Conservation (phyloP, 2,329 filamentous ascomycete genomes). For the Phyllosticta ampelicida region DNA sequence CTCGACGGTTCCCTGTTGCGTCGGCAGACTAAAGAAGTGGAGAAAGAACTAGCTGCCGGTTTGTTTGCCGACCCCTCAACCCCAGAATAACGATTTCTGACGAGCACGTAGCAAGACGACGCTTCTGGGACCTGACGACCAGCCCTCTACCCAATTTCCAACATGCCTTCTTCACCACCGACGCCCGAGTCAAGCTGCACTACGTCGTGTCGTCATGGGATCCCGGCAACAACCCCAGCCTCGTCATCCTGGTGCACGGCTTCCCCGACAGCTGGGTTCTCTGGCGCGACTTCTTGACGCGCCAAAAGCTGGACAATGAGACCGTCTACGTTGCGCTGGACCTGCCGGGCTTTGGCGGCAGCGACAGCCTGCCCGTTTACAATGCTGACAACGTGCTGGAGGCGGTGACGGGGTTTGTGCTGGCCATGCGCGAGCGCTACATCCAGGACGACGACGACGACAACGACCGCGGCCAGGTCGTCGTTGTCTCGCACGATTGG, state of each 20-base stretch:
- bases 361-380: constrained; percentile 41
- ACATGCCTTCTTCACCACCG: constrained; percentile 42
- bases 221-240: constrained; percentile 13
- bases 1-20: constrained; percentile 21
- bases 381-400: constrained; percentile 42
- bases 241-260: constrained; percentile 48
- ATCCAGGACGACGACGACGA: constrained; percentile 3
- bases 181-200: constrained; percentile 42
- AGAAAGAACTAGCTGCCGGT: constrained; percentile 20
- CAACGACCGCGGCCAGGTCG: constrained; percentile 19
- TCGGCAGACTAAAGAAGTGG: constrained; percentile 17
- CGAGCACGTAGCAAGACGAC: constrained; percentile 34
- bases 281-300: constrained; percentile 39
- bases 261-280: constrained; percentile 49
- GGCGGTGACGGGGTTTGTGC: constrained; percentile 42
- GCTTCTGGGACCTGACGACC: constrained; percentile 44
- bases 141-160: constrained; percentile 34
- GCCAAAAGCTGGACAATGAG: constrained; percentile 14
- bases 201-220: constrained; percentile 36
- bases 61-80: constrained; percentile 6
- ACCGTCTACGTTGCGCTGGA: constrained; percentile 45
- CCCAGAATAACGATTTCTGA: not conserved
- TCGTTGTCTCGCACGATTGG: constrained; percentile 47
- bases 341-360: constrained; percentile 49
- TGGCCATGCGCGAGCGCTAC: constrained; percentile 36